These are phyloP conservation scores for Botrytis elliptica DNA, from an alignment of 2,329 filamentous ascomycete species.

Conservation along the genomic window DNA sequence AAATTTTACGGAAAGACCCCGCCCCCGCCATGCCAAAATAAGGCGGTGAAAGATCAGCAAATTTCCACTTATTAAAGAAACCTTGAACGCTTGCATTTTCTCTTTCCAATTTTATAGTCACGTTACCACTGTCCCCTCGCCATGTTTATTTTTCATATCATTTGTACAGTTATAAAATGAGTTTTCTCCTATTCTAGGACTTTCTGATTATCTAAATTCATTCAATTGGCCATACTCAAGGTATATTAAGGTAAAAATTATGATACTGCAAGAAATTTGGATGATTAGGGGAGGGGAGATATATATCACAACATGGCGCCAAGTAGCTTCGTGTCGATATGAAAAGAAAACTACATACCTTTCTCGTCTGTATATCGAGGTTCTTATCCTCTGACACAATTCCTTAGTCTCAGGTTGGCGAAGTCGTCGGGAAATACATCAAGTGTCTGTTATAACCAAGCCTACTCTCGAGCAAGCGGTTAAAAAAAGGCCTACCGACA, in stretches of 20 bases:
- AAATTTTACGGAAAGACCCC: conserved; percentile 3
- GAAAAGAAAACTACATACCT: background rate
- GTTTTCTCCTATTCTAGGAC: background rate
- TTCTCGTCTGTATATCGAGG: background rate
- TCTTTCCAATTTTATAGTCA: background rate
- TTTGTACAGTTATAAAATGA: background rate
- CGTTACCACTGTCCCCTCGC: no score
- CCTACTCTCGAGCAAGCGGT: background rate
- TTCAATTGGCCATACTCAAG: background rate
- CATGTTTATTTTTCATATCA: background rate
- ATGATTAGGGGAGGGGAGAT: background rate
- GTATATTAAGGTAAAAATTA: background rate
- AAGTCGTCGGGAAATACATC: background rate
- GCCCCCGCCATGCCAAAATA: conserved; percentile 9
- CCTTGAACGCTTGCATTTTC: background rate
- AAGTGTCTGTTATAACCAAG: background rate
- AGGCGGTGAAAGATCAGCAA: conserved; percentile 8
- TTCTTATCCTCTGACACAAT: background rate
- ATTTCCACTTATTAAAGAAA: no score
- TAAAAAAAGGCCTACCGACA: background rate
- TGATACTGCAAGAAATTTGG: background rate
- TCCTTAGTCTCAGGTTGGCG: background rate
- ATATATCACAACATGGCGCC: background rate
- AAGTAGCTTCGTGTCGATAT: conserved; percentile 1
- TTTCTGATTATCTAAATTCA: background rate